Evolutionary conservation across 495 filamentous ascomycete species (phyloP), one percentile per base, ranked within the genome.

Genomic region (Melanomma pulvis-pyrius): DNA sequence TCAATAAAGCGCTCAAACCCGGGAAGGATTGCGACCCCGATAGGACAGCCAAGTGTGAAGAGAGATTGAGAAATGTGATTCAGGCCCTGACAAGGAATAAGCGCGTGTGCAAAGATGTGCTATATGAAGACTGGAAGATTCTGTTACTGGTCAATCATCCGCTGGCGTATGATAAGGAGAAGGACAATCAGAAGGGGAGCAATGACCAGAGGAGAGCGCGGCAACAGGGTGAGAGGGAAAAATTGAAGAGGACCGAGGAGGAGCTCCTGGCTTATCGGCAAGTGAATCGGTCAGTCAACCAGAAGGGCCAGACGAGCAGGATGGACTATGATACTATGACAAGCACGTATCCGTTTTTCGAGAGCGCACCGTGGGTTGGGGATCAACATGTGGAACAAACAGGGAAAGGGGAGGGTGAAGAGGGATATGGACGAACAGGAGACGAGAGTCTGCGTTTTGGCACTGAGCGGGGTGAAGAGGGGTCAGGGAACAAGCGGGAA

Each of bases 91-190:
- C 9, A 2, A 44, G 49, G 32, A 63, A 55, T 48, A 63, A 63
- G 26, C 30, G 60, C 13, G 60, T 63, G 26, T 63, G 50, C 28
- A 63, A 55, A 29, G 60, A 63, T 55, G 60, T 63, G 34, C 41
- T 54, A 30, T 54, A 54, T 32, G 60, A 63, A 34, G 50, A 54
- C 30, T 54, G 50, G 49, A 63, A 63, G 50, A 63, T 63, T 34
- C 1, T 32, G 22, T 30, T 63, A 25, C 49, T 63, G n/a, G 48
- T 54, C 11, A 63, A 63, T 22, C 32, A 41, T 21, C 60, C 60
- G 2, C 24, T 63, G 24, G 50, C 49, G 11, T 63, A 63, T 41
- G 50, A 55, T 29, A 41, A 30, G 24, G 49, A 54, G 49, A 63
- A 63, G 59, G 59, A 61, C 26, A 12, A 12, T 24, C 59, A 61